Evolutionary conservation across 148 eudicot species (phyloP).

Genomic region (Rhododendron williamsianum): DNA sequence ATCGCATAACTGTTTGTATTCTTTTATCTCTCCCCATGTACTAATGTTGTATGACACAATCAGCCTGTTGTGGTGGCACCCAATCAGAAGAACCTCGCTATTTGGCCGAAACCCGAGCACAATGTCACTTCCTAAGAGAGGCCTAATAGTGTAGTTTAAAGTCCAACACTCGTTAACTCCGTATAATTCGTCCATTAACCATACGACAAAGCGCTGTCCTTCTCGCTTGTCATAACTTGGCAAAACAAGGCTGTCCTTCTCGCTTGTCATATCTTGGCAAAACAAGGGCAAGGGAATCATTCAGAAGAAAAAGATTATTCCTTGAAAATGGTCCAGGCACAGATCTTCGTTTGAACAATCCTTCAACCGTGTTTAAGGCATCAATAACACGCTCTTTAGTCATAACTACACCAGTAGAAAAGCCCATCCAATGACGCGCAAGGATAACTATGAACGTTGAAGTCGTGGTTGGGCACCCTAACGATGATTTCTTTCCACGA

Average conservation of each 20-base stretch:
- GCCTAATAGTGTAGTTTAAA: not conserved
- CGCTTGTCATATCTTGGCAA: not conserved
- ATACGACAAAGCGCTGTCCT: not conserved
- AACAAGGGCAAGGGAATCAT: not conserved
- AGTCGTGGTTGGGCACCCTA: too few relatives aligned
- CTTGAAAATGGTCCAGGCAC: not conserved
- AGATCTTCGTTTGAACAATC: too few relatives aligned
- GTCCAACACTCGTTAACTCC: not conserved
- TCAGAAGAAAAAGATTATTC: not conserved
- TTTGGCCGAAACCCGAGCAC: not conserved
- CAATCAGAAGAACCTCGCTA: not conserved
- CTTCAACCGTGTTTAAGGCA: too few relatives aligned
- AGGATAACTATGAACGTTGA: too few relatives aligned
- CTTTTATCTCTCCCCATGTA: not conserved
- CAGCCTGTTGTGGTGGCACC: not conserved
- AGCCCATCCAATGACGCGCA: not conserved
- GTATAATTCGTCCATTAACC: not conserved
- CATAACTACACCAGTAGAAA: not conserved
- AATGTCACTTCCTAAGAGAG: not conserved
- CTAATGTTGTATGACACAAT: not conserved
- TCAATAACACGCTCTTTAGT: too few relatives aligned
- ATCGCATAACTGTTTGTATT: too few relatives aligned
- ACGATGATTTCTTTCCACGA: too few relatives aligned
- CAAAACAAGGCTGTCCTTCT: not conserved
- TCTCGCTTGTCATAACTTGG: not conserved